Base-by-base conservation (phyloP, 768 basidiomycete species). In the Kwoniella pini region DNA sequence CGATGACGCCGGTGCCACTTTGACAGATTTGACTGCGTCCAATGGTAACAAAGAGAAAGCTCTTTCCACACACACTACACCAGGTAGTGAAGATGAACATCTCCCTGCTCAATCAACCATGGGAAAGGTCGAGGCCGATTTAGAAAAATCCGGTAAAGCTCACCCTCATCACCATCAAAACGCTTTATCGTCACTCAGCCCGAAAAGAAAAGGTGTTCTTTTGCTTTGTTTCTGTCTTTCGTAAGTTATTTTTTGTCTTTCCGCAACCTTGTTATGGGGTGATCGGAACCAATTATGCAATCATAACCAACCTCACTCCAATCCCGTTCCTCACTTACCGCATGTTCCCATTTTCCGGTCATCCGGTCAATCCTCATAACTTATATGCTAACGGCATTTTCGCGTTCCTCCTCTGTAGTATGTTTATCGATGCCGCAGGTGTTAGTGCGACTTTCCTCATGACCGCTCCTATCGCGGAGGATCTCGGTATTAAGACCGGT, bases 361-460 rank as follows among this genome's bases (percentile, higher is more conserved):
- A 42, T 13, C 40, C 40, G 40, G 40, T 6, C 12, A 42, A 42
- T 13, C n/a, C 40, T 10, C 19, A 19, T 9, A 42, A 13, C 7
- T 11, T 13, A 42, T 42, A 19, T 6, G 40, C 40, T 42, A 19
- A 42, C 40, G 40, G 19, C 40, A 42, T 42, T 13, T 36, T 7
- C 33, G 12, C 40, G 40, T 12, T 42, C 6, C 40, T 6, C n/a
- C 19, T 38, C 31, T 24, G 15, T 44, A 63, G 62, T 3, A 63
- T 63, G 62, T 63, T 60, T 44, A 68, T 67, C 56, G 73, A 74
- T 28, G 72, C 72, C 2, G 72, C 73, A 26, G 69, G 70, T 48
- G 74, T 75, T 11, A 53, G 51, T 7, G 69, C 71, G 1, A 72
- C 74, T 10, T 75, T 75, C 63, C 44, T 75, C 9, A 72, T 75